phyloP scores from a whole-genome alignment of 768 basidiomycete genomes.

The Piloderma croceum region DNA sequence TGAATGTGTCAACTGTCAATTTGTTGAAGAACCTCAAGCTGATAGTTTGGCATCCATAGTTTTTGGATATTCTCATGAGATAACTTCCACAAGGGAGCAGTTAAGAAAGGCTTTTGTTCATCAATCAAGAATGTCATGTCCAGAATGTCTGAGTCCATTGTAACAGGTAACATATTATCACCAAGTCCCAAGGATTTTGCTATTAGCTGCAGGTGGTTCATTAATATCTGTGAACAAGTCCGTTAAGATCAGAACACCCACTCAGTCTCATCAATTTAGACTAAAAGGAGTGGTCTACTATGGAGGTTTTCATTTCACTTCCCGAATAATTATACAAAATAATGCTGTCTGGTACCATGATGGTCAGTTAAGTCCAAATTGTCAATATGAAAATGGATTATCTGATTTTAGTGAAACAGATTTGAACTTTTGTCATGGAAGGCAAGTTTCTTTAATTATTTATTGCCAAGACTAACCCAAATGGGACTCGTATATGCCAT shows the following conservation, averaged over 20 bases:
- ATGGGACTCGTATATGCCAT: no score
- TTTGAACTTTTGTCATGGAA: no score
- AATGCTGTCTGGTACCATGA: constrained; percentile 20
- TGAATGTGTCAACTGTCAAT: no score
- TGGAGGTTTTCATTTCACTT: constrained; percentile 16
- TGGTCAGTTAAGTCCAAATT: constrained; percentile 11
- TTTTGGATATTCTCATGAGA: no score
- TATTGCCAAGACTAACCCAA: no score
- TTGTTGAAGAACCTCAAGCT: no score
- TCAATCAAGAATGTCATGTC: no score
- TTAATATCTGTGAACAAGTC: constrained; percentile 6
- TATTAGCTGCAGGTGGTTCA: not conserved
- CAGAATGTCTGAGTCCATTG: no score
- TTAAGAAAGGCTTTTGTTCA: no score
- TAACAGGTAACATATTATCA: not conserved
- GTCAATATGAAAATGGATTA: not conserved
- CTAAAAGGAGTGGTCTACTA: constrained; percentile 16
- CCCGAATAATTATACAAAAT: constrained; percentile 8
- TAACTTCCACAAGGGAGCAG: no score
- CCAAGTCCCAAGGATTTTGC: not conserved
- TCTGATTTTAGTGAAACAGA: not conserved
- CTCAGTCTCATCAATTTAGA: constrained; percentile 3
- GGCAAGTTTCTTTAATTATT: no score
- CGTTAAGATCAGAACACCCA: not conserved
- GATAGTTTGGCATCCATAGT: no score